These are phyloP conservation scores for Spencermartinsiella europaea DNA, from an alignment of 805 yeast genomes.

Conservation along the genomic window DNA sequence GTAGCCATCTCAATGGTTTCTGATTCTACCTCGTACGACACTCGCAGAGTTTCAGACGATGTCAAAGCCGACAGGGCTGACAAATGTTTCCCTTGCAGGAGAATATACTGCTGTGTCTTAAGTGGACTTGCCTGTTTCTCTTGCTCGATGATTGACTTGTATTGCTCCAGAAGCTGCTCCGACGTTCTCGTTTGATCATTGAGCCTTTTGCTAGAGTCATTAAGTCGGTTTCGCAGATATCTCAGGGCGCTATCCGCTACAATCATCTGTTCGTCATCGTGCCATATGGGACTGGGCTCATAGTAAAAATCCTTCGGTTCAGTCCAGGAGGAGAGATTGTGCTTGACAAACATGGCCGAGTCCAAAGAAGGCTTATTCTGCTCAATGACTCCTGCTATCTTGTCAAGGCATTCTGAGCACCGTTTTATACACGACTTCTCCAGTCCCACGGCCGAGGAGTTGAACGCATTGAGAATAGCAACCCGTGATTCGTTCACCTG, in stretches of 20 bases:
- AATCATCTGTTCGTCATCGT: conserved; percentile 78
- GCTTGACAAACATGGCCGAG: conserved; percentile 88
- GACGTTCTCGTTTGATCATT: conserved; percentile 15
- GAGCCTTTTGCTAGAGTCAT: conserved; percentile 29
- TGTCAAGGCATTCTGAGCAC: conserved; percentile 40
- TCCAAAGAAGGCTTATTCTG: conserved; percentile 73
- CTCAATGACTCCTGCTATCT: conserved; percentile 50
- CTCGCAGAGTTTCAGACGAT: conserved; percentile 65
- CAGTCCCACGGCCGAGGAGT: conserved; percentile 53
- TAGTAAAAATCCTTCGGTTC: conserved; percentile 85
- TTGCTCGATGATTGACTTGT: conserved; percentile 33
- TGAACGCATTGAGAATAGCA: conserved; percentile 59
- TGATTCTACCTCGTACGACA: conserved; percentile 77
- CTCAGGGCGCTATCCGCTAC: conserved; percentile 39
- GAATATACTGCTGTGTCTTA: conserved; percentile 29
- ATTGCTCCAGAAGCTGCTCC: conserved; percentile 15
- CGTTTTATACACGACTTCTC: conserved; percentile 54
- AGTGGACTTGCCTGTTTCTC: conserved; percentile 32
- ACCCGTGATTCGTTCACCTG: conserved; percentile 78
- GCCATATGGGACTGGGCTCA: conserved; percentile 92
- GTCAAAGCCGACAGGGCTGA: conserved; percentile 53
- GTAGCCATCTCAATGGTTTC: conserved; percentile 86
- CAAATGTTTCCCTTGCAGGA: conserved; percentile 45
- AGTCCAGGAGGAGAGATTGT: conserved; percentile 67
- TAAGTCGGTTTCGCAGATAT: conserved; percentile 33